phyloP scores from a whole-genome alignment of 164 flowering plant genomes.

The Chimonanthus salicifolius region DNA sequence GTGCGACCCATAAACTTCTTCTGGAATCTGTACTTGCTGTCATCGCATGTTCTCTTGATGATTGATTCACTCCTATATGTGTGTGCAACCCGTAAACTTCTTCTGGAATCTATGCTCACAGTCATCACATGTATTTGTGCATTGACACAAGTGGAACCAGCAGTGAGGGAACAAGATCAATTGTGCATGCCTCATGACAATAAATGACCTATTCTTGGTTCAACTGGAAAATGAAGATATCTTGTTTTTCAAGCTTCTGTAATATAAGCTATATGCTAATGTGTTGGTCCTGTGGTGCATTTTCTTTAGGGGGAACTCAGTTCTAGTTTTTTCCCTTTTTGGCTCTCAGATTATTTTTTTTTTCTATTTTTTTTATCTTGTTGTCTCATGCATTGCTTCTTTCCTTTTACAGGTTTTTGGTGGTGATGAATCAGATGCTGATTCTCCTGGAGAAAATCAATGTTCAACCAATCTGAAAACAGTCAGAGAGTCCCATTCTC shows the following conservation, averaged over 20 bases:
- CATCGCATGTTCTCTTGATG: not conserved
- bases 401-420: slow-evolving; percentile 43
- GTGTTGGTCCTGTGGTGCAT: not conserved
- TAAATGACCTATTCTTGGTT: not conserved
- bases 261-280: too few relatives aligned
- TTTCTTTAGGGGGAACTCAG: not conserved
- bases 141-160: too few relatives aligned
- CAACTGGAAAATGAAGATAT: not conserved
- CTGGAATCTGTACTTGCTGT: not conserved
- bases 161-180: not conserved
- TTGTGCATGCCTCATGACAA: not conserved
- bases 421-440: slow-evolving; percentile 62
- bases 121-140: not conserved
- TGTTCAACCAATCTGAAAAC: slow-evolving; percentile 30
- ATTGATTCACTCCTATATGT: not conserved
- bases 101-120: too few relatives aligned
- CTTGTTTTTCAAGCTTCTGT: too few relatives aligned
- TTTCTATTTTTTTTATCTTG: not conserved
- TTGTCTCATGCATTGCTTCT: not conserved
- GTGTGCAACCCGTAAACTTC: not conserved
- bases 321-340: not conserved
- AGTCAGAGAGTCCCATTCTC: slow-evolving; percentile 25
- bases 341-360: too few relatives aligned
- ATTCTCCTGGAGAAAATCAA: slow-evolving; percentile 36
- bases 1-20: not conserved